Evolutionary conservation across 768 basidiomycete genomes (phyloP).

Genomic region (Udeniomyces megalosporus): DNA sequence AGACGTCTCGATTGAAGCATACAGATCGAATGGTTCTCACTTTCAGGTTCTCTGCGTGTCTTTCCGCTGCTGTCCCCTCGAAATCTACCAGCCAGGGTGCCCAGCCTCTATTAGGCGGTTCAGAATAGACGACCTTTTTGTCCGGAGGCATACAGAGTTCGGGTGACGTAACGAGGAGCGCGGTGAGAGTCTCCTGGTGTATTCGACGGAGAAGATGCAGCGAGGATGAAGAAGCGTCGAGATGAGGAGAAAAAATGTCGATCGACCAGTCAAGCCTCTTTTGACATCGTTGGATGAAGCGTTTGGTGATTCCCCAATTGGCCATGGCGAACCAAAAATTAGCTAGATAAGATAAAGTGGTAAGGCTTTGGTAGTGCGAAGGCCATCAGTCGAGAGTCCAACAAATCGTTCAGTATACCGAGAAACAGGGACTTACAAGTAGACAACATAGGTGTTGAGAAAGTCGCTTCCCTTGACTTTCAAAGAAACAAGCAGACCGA

Average conservation of each 20-base stretch:
- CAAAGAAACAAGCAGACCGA: constrained; percentile 48
- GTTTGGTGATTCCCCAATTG: constrained; percentile 38
- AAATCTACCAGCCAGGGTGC: constrained; percentile 58
- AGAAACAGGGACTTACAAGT: constrained; percentile 48
- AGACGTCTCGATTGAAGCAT: no score
- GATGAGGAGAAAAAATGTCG: constrained; percentile 63
- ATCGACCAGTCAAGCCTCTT: constrained; percentile 59
- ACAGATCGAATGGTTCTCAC: constrained; percentile 28
- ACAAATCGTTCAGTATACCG: background rate
- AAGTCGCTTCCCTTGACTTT: constrained; percentile 39
- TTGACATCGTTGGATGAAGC: constrained; percentile 43
- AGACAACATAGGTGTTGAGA: constrained; percentile 48
- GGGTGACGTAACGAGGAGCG: constrained; percentile 46
- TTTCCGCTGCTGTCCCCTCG: constrained; percentile 39
- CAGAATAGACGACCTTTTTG: constrained; percentile 45
- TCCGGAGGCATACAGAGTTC: constrained; percentile 44
- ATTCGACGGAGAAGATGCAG: constrained; percentile 52
- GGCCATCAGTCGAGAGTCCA: no score
- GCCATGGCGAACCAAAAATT: constrained; percentile 51
- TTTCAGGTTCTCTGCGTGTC: constrained; percentile 65
- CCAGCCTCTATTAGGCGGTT: constrained; percentile 42
- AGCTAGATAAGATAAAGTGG: constrained; percentile 38
- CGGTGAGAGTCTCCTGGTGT: constrained; percentile 61
- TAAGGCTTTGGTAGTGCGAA: no score
- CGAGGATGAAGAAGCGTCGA: constrained; percentile 16